Conservation (phyloP, 2,329 filamentous ascomycete species). For the Calonectria honghensis region DNA sequence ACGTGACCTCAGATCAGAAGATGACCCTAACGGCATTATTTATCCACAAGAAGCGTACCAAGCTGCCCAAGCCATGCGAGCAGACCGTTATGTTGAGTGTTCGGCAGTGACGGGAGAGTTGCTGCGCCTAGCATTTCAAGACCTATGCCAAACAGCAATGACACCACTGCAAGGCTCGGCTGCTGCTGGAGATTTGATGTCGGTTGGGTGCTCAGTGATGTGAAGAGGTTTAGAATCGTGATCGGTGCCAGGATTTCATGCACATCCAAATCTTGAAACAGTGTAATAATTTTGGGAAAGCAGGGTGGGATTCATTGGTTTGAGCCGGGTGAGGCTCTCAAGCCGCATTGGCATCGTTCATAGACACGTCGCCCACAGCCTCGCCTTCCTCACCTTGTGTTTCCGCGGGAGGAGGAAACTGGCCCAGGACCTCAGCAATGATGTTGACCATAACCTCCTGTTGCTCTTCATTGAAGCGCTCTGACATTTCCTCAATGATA, state of each 20-base stretch:
- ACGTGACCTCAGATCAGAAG: slow-evolving; percentile 74
- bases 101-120: slow-evolving; percentile 77
- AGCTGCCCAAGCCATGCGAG: slow-evolving; percentile 74
- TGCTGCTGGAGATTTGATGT: slow-evolving; percentile 60
- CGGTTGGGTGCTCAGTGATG: slow-evolving; percentile 68
- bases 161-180: slow-evolving; percentile 65
- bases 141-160: slow-evolving; percentile 75
- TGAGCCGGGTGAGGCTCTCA: slow-evolving; percentile 44
- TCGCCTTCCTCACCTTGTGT: slow-evolving; percentile 55
- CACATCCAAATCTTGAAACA: not conserved
- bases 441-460: slow-evolving; percentile 75
- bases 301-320: slow-evolving; percentile 5
- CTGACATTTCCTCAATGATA: slow-evolving; percentile 79
- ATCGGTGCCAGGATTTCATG: not conserved
- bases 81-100: slow-evolving; percentile 79
- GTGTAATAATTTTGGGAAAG: not conserved
- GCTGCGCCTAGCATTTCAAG: slow-evolving; percentile 74
- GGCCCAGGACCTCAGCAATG: slow-evolving; percentile 75
- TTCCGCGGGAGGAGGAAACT: slow-evolving; percentile 62
- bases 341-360: slow-evolving; percentile 60
- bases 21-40: slow-evolving; percentile 76
- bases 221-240: slow-evolving; percentile 56
- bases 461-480: slow-evolving; percentile 75
- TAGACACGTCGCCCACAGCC: slow-evolving; percentile 60
- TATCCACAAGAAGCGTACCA: slow-evolving; percentile 77